Evolutionary conservation across 164 flowering plant species (phyloP).

Genomic region (Magnolia changhungtana): DNA sequence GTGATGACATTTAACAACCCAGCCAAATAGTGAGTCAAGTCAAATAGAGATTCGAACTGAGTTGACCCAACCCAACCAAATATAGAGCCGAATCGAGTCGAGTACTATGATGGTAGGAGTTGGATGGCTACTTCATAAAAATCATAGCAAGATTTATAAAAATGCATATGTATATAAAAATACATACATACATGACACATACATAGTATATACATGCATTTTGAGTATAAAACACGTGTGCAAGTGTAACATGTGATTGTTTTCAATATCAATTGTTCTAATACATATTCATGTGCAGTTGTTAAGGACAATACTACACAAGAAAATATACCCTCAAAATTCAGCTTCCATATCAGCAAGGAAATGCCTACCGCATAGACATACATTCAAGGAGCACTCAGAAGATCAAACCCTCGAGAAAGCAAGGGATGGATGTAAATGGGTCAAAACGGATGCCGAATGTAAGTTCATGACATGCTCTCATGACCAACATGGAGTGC

Average conservation of each 20-base stretch:
- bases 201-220: not conserved
- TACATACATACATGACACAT: not conserved
- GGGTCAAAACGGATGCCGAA: conserved; percentile 94
- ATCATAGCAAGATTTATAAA: not conserved
- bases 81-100: too few relatives aligned
- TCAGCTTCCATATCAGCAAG: conserved; percentile 36
- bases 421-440: conserved; percentile 43
- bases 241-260: too few relatives aligned
- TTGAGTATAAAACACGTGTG: not conserved
- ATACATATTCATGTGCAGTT: conserved; percentile 35
- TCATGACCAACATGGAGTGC: too few relatives aligned
- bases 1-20: too few relatives aligned
- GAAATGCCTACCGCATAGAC: conserved; percentile 47
- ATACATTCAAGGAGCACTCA: conserved; percentile 11
- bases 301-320: conserved; percentile 62
- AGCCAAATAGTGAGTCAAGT: too few relatives aligned
- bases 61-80: too few relatives aligned
- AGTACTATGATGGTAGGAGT: not conserved
- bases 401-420: conserved; percentile 36
- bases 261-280: not conserved
- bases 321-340: conserved; percentile 54
- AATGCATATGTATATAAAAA: not conserved
- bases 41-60: too few relatives aligned
- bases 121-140: not conserved
- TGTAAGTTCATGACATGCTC: conserved; percentile 3